Percentiles rank a stretch among this genome's conserved stretches.
Conservation (phyloP, 164 flowering plant species). For the grape (Vitis vinifera) region ASM3070453v1 NC_081808.1:20071001-20071500, state of each 20-base stretch:
- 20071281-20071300: slow-evolving; percentile 55
- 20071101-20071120: slow-evolving; percentile 85
- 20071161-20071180: slow-evolving; percentile 54
- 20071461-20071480: slow-evolving; percentile 43
- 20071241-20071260: slow-evolving; percentile 61
- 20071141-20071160: slow-evolving; percentile 51
- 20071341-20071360: slow-evolving; percentile 75
- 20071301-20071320: slow-evolving; percentile 51
- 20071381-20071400: slow-evolving; percentile 61
- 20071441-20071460: slow-evolving; percentile 58
- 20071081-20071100: slow-evolving; percentile 74
- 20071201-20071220: slow-evolving; percentile 60
- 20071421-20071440: slow-evolving; percentile 61
- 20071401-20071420: slow-evolving; percentile 67
- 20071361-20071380: slow-evolving; percentile 62
- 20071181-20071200: slow-evolving; percentile 59
- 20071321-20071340: slow-evolving; percentile 75
- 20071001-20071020: slow-evolving; percentile 64
- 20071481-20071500: slow-evolving; percentile 50
- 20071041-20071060: slow-evolving; percentile 64
- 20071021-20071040: slow-evolving; percentile 84
- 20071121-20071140: slow-evolving; percentile 76
- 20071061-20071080: slow-evolving; percentile 38
- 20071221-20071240: slow-evolving; percentile 76
- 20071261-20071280: slow-evolving; percentile 61